Conservation (phyloP, 441 rosid species). For the Pelargonium australe region DNA sequence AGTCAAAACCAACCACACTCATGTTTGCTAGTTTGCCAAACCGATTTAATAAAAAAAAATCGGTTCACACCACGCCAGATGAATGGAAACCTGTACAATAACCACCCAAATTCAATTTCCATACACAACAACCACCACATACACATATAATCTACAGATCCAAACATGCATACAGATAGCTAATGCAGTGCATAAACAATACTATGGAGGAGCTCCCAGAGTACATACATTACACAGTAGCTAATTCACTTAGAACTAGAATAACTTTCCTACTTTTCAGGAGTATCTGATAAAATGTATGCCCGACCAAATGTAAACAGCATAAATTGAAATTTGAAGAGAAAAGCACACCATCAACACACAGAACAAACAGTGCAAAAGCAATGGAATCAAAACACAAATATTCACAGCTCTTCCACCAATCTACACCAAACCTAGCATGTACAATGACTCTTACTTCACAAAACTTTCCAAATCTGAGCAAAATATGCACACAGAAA, state of each 20-base stretch:
- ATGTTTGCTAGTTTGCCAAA: constrained; percentile 30
- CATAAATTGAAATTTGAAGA: not conserved
- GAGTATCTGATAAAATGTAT: too few species aligned
- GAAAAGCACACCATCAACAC: not conserved
- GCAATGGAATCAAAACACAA: not conserved
- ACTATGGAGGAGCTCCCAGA: too few species aligned
- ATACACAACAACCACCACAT: not conserved
- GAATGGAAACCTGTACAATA: not conserved
- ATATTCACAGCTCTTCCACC: not conserved
- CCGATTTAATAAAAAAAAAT: constrained; percentile 1
- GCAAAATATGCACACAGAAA: not conserved
- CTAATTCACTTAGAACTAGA: not conserved
- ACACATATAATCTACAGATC: not conserved
- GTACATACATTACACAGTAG: not conserved
- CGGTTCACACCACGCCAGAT: constrained; percentile 6
- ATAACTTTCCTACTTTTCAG: not conserved
- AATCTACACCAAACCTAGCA: not conserved
- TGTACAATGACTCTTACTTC: not conserved
- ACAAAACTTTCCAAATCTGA: not conserved
- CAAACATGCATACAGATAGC: not conserved
- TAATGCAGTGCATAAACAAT: not conserved
- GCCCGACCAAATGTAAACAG: not conserved
- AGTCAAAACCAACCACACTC: constrained; percentile 97
- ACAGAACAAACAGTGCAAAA: not conserved
- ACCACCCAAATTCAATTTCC: not conserved